Evolutionary conservation across 2,329 filamentous ascomycete genomes (phyloP), one percentile per base, ranked within the genome.

Genomic region (Fusarium foetens): DNA sequence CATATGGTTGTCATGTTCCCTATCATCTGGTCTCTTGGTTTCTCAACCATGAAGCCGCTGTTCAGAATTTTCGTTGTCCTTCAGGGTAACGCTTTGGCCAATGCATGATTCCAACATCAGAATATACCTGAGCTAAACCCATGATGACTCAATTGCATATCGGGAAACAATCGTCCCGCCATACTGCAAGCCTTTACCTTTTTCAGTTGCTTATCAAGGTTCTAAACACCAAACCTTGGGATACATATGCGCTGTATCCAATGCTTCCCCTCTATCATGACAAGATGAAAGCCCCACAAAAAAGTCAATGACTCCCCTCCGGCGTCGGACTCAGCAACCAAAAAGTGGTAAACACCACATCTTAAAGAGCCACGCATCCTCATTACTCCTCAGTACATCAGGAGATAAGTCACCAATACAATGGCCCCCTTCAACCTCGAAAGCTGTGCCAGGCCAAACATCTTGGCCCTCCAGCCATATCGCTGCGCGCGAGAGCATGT

Each of bases 401-500:
- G 49, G 48, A 63, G 29, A 49, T 27, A 21, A 48, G 39, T 35
- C 13, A 61, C 41, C 55, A 25, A 39, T 53, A 79, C 68, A 64
- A 90, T 90, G 86, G 86, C 89, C 38, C 85, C 91, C 36, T 95
- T 95, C 81, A 89, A 94, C 79, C 84, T 95, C 57, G 84, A 92
- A 75, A 92, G 88, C 70, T 95, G 93, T 79, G 93, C 92, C 43
- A 88, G 93, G 75, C 87, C 91, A 46, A 95, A 95, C 81, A 94
- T 95, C 68, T 83, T 95, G 72, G 86, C 91, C 70, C 85, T 95
- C 52, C 87, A 94, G 78, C 93, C 93, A 42, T 95, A 95, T 79
- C 90, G 93, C 64, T 95, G 93, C 80, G 93, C 93, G 33, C 84
- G 93, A 87, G 93, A 95, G 93, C 94, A 84, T 83, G 91, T 83